Evolutionary conservation across 192 early-diverging fungal species (phyloP), one percentile per base, ranked within the genome.

Genomic region (Linnemannia schmuckeri): DNA sequence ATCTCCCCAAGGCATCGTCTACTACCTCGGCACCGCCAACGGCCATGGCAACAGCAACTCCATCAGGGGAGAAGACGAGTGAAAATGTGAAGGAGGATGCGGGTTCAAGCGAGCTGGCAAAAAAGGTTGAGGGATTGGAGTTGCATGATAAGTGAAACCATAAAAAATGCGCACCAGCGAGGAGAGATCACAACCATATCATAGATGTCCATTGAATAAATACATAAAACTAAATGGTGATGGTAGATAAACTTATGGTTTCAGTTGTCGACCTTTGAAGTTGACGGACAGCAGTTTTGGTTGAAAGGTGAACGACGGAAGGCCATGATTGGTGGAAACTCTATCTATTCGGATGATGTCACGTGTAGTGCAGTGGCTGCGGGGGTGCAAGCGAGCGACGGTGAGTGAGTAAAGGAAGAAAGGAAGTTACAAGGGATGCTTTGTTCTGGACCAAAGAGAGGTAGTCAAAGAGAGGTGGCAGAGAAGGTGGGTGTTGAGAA

Each of bases 191-290:
- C 54, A 49, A 49, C 47, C 18, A 49, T 20, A 52, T 52, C 49
- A 66, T 66, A 66, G 61, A 66, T 66, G n/a, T 4, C 30, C 61
- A 66, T 66, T 66, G 61, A 66, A 66, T 66, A 66, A 66, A 66
- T 66, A 66, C 17, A 52, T 52, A 3, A 49, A 44, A 6, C 42
- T 44, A 44, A 44, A 44, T 41, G 7, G 8, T 44, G 6, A 44
- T 6, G 42, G 42, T 44, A 44, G 42, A 6, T 37, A 37, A 37
- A 1, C 37, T 37, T 37, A 44, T 44, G 42, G 42, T 44, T 44
- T 10, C 42, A n/a, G n/a, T n/a, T n/a, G n/a, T n/a, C n/a, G n/a
- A n/a, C n/a, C n/a, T n/a, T n/a, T n/a, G n/a, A n/a, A n/a, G n/a
- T n/a, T n/a, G n/a, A n/a, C n/a, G n/a, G n/a, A n/a, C n/a, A n/a